A percentile compares a stretch with the other conserved stretches of the same genome.
These are phyloP conservation scores for Noccaea bulbosa DNA, from an alignment of 345 rosid genomes.

Conservation along the genomic window DNA sequence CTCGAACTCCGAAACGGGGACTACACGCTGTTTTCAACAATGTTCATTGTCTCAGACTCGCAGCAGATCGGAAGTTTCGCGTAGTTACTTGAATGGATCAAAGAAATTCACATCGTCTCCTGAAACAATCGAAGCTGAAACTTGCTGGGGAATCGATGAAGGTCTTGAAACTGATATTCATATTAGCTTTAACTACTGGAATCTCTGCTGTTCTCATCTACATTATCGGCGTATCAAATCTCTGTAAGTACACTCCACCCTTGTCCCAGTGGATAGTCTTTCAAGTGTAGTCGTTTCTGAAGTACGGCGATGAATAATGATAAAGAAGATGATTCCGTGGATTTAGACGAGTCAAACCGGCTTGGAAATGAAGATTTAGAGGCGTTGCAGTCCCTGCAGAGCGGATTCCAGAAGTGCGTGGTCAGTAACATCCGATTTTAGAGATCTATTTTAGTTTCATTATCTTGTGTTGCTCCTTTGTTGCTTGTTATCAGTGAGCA, in stretches of 20 bases:
- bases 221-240: constrained; percentile 74
- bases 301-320: constrained; percentile 21
- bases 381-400: constrained; percentile 70
- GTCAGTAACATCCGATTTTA: constrained; percentile 48
- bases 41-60: constrained; percentile 2
- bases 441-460: constrained; percentile 26
- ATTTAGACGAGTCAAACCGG: constrained; percentile 54
- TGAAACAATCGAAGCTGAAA: constrained; percentile 16
- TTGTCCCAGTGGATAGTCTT: constrained; percentile 9
- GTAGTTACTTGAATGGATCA: constrained; percentile 25
- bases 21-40: constrained; percentile 18
- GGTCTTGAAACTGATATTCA: constrained; percentile 63
- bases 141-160: constrained; percentile 53
- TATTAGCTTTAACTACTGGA: constrained; percentile 69
- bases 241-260: constrained; percentile 48
- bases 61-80: constrained; percentile 14
- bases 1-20: background rate
- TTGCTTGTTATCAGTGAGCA: constrained; percentile 2
- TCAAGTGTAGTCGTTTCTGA: constrained; percentile 9
- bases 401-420: constrained; percentile 81
- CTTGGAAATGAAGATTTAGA: constrained; percentile 68
- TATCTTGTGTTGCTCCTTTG: background rate
- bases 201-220: constrained; percentile 75
- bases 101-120: constrained; percentile 17
- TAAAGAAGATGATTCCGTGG: constrained; percentile 38